Evolutionary conservation across 139 green algal genomes (phyloP), one percentile per base, ranked within the genome.

Genomic region (Yamagishiella unicocca): DNA sequence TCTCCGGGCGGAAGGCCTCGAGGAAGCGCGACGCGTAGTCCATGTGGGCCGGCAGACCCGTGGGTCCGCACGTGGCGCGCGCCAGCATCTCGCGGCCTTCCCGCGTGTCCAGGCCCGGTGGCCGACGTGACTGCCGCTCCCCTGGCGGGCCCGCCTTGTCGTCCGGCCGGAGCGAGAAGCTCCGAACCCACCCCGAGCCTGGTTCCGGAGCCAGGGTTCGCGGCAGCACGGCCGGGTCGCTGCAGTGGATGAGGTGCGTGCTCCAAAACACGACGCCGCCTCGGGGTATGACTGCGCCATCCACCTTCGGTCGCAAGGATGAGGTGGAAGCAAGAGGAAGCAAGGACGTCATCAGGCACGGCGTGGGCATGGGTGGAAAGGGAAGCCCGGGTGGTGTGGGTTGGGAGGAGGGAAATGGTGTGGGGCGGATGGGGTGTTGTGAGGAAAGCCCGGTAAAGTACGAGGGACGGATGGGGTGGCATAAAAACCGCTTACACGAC

Each of bases 1-100:
- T 38, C 80, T 86, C 80, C 27, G 80, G 80, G 38, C 66, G 62
- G 42, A 86, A 86, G 7, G 80, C 80, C 80, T 86, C 80, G 1
- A 73, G 55, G 54, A 84, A 72, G 12, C 77, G 38, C 37, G 4
- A 29, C 37, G 40, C 45, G 77, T 53, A 84, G 37, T 84, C 77
- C 55, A 84, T 25, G 54, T 84, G 77, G 1, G 77, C 37, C 31
- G 77, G 77, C 37, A 84, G 77, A 46, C 77, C 77, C 33, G 74
- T 67, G 33, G 74, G 74, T 50, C 46, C 46, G 29, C 24, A 14
- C 27, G 33, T 40, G 43, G 19, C 31, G 25, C 73, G 73, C 43
- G 73, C 29, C 31, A 82, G 50, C 45, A 50, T 21, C 31, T 5
- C 6, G 0, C 74, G 74, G 5, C 31, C 46, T 33, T 2, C 74